Conservation (phyloP, 345 rosid genomes). For the Ailanthus altissimus region DNA sequence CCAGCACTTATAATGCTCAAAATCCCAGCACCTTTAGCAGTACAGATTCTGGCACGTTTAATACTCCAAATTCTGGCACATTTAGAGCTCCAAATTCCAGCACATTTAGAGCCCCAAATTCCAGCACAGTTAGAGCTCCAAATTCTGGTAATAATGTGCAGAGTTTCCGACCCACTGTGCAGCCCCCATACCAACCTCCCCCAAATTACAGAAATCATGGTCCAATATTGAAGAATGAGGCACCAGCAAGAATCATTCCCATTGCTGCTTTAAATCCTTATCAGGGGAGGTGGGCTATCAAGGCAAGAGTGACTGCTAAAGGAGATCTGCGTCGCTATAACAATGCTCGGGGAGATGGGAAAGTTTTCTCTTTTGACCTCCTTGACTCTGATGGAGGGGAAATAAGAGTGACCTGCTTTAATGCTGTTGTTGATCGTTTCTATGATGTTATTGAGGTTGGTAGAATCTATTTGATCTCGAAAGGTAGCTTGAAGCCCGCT, state of each 20-base stretch:
- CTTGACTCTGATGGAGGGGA: slow-evolving; percentile 95
- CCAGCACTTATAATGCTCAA: neutral
- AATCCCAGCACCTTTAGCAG: neutral
- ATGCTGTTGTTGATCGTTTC: slow-evolving; percentile 80
- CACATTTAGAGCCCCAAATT: slow-evolving; percentile 17
- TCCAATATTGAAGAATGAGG: slow-evolving; percentile 84
- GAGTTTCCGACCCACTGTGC: slow-evolving; percentile 64
- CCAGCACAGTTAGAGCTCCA: slow-evolving; percentile 19
- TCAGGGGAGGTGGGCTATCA: slow-evolving; percentile 93
- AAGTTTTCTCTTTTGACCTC: slow-evolving; percentile 86
- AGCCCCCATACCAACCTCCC: slow-evolving; percentile 78
- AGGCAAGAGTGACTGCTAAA: slow-evolving; percentile 89
- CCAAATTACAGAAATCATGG: slow-evolving; percentile 75
- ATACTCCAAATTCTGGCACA: slow-evolving; percentile 1
- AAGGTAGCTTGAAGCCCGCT: slow-evolving; percentile 86
- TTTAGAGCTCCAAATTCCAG: slow-evolving; percentile 12
- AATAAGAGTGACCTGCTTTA: slow-evolving; percentile 88
- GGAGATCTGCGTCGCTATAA: slow-evolving; percentile 87
- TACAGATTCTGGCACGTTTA: slow-evolving; percentile 8
- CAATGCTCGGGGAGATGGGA: slow-evolving; percentile 91
- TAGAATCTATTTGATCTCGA: slow-evolving; percentile 76
- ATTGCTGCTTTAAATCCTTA: slow-evolving; percentile 86
- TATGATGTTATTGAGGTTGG: slow-evolving; percentile 77
- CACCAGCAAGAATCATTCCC: slow-evolving; percentile 78
- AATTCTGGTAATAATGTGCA: slow-evolving; percentile 40